Percentiles rank a stretch among this genome's conserved stretches.
Conservation (phyloP, 2,329 filamentous ascomycete genomes). For the Pyrenophora seminiperda region DNA sequence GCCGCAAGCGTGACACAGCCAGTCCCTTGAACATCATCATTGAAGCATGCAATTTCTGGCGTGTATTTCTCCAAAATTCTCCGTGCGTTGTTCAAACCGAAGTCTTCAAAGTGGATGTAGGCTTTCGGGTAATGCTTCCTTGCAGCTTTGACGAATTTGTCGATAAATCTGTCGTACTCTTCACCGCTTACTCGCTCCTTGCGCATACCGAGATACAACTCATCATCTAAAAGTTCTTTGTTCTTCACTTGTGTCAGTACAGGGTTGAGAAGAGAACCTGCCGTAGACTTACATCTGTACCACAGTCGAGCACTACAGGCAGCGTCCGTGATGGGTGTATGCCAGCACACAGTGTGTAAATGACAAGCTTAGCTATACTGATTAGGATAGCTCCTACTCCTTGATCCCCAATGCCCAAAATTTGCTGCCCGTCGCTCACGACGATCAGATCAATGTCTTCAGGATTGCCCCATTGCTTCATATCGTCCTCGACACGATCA, state of each 20-base stretch:
- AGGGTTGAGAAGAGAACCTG: neutral
- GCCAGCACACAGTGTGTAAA: constrained; percentile 86
- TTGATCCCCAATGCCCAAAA: constrained; percentile 87
- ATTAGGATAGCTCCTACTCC: constrained; percentile 85
- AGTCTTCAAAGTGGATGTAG: constrained; percentile 90
- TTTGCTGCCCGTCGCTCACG: constrained; percentile 75
- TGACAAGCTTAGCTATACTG: constrained; percentile 78
- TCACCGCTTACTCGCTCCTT: constrained; percentile 70
- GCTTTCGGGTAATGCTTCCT: constrained; percentile 75
- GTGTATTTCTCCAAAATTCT: constrained; percentile 78
- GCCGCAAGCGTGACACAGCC: constrained; percentile 86
- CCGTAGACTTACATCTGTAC: constrained; percentile 65
- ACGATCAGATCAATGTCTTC: constrained; percentile 89
- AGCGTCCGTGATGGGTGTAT: constrained; percentile 79
- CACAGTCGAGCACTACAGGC: constrained; percentile 83
- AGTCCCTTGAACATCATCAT: constrained; percentile 89
- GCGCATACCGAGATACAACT: constrained; percentile 77
- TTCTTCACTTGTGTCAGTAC: constrained; percentile 56
- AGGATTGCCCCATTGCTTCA: constrained; percentile 69
- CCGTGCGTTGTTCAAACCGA: constrained; percentile 76
- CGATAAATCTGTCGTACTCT: constrained; percentile 77
- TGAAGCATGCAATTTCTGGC: constrained; percentile 79
- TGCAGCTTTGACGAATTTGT: constrained; percentile 71
- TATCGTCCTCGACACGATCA: constrained; percentile 67
- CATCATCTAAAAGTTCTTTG: constrained; percentile 71